Percentiles rank a stretch among this genome's conserved stretches.
These are phyloP conservation scores for Penicillium sclerotiorum DNA, from an alignment of 2,329 filamentous ascomycete genomes.

Conservation along the genomic window DNA sequence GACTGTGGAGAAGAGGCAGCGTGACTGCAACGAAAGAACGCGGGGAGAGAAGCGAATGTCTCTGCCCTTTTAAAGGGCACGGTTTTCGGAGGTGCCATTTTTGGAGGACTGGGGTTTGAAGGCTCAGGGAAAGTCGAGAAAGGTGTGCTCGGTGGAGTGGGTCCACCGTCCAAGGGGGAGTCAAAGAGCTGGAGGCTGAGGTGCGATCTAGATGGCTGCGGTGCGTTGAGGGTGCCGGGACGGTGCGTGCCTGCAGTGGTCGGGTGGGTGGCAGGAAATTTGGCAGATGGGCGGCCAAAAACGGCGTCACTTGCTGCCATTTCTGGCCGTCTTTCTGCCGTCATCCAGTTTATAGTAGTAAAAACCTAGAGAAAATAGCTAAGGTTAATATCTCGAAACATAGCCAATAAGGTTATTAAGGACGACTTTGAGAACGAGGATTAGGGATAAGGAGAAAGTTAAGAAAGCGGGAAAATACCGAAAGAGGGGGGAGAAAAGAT, in stretches of 20 bases:
- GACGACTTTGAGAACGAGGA: not conserved
- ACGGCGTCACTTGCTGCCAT: too few species aligned
- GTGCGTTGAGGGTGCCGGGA: not conserved
- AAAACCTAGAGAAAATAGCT: not conserved
- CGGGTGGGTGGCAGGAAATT: too few species aligned
- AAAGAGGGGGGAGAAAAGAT: constrained; percentile 6
- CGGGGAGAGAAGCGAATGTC: not conserved
- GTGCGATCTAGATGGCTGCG: constrained; percentile 1
- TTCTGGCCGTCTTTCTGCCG: too few species aligned
- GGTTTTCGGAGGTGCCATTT: not conserved
- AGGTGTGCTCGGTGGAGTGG: not conserved
- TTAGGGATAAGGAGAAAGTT: constrained; percentile 5
- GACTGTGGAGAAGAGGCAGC: not conserved
- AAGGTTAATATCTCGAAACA: constrained; percentile 6
- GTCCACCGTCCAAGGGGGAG: not conserved
- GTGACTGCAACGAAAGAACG: not conserved
- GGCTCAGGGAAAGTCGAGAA: not conserved
- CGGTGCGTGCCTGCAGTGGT: constrained; percentile 2
- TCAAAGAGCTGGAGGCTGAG: too few species aligned
- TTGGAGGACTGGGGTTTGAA: not conserved
- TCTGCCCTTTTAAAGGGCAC: not conserved
- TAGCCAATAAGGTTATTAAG: constrained; percentile 9
- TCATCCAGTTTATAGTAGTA: too few species aligned
- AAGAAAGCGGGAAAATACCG: not conserved
- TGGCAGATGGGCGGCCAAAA: too few species aligned